Conservation (phyloP, 176 grass and related monocot genomes). For the Triticum aestivum region DNA sequence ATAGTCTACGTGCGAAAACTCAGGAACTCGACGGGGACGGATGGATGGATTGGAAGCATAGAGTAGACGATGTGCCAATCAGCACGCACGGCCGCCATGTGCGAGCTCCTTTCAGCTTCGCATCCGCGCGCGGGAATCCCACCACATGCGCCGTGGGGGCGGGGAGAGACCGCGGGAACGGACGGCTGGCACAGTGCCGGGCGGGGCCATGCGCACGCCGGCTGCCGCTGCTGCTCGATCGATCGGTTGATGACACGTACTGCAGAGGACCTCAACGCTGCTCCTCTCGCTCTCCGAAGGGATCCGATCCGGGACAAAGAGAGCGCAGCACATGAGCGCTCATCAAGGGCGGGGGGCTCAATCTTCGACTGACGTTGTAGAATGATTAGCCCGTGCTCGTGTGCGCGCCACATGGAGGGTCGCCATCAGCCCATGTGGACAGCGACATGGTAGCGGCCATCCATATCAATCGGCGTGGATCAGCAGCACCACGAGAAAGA, state of each 20-base stretch:
- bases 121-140: constrained; percentile 21
- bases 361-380: background rate
- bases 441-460: constrained; percentile 21
- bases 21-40: background rate
- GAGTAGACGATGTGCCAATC: constrained; percentile 21
- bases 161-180: background rate
- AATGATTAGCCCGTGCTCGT: background rate
- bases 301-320: background rate
- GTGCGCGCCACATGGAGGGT: constrained; percentile 6
- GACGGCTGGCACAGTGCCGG: background rate
- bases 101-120: constrained; percentile 25
- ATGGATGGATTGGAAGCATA: background rate
- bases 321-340: background rate
- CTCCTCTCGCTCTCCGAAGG: background rate
- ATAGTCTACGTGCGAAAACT: background rate
- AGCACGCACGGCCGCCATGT: constrained; percentile 16
- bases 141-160: constrained; percentile 20
- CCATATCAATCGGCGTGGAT: background rate
- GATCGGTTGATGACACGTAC: background rate
- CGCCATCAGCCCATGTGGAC: background rate
- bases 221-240: background rate
- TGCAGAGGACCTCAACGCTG: background rate
- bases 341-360: background rate
- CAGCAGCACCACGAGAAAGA: background rate
- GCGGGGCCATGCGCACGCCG: background rate